Evolutionary conservation across 768 basidiomycete genomes (phyloP).

Genomic region (Naematelia encephala): DNA sequence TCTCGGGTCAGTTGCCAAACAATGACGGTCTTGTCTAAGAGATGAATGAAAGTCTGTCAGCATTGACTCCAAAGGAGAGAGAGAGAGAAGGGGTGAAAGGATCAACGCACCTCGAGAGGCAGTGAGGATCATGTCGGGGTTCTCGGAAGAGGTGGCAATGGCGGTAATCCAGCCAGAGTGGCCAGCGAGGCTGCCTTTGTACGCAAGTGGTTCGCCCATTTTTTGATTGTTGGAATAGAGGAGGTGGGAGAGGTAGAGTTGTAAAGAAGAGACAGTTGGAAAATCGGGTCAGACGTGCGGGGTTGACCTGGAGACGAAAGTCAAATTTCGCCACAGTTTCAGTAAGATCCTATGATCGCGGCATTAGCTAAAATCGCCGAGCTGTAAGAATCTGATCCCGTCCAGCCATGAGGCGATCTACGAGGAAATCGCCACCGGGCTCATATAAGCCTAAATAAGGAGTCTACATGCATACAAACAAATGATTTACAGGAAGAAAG

Average conservation of each 20-base stretch:
- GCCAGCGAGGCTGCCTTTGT: slow-evolving; percentile 85
- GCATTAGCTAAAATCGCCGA: neutral
- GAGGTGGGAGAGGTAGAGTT: neutral
- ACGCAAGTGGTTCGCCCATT: slow-evolving; percentile 83
- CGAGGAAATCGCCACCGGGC: neutral
- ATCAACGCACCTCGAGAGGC: slow-evolving; percentile 82
- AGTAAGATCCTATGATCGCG: neutral
- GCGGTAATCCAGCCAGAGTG: slow-evolving; percentile 98
- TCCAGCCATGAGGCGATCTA: neutral
- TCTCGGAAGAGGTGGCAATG: slow-evolving; percentile 96
- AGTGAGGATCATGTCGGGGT: slow-evolving; percentile 98
- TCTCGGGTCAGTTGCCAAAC: slow-evolving; percentile 96
- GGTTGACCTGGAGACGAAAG: neutral
- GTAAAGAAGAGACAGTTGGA: neutral
- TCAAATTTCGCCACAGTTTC: neutral
- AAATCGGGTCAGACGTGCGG: neutral
- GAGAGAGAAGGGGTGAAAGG: neutral
- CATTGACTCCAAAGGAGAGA: neutral
- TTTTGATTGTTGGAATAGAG: slow-evolving; percentile 12
- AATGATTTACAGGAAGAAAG: no score
- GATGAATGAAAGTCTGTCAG: neutral
- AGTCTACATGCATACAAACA: no score
- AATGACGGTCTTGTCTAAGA: slow-evolving; percentile 96
- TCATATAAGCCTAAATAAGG: neutral
- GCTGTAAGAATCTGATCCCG: neutral